phyloP scores from a whole-genome alignment of 75 land plant genomes.

The Gnetum montanum region DNA sequence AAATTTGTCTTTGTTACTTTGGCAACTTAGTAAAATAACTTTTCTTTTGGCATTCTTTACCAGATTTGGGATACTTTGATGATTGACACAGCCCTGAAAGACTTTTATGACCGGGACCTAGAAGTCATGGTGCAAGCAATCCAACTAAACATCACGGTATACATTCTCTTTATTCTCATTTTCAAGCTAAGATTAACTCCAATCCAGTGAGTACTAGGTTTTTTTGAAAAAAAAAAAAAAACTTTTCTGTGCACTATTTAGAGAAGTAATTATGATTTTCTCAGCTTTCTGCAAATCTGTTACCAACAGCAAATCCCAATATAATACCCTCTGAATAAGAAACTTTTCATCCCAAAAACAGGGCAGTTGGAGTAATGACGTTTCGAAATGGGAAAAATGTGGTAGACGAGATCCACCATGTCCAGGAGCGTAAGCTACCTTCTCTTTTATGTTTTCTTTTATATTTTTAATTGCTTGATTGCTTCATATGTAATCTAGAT shows the following conservation, averaged over 20 bases:
- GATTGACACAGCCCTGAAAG: conserved; percentile 27
- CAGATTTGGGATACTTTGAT: conserved; percentile 61
- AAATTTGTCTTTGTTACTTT: background rate
- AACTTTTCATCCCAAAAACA: background rate
- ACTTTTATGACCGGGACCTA: conserved; percentile 17
- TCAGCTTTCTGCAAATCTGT: background rate
- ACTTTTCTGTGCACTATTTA: background rate
- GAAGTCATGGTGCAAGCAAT: conserved; percentile 26
- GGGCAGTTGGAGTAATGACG: background rate
- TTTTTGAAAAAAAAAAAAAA: no score
- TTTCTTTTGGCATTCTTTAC: no score
- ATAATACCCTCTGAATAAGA: no score
- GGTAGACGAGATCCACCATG: background rate
- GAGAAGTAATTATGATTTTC: background rate
- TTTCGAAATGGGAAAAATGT: background rate
- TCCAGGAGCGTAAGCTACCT: conserved; percentile 1
- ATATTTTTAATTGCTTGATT: no score
- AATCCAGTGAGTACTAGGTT: no score
- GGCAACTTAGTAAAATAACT: no score
- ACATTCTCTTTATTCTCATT: background rate
- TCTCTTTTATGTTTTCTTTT: no score
- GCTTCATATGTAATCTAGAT: no score
- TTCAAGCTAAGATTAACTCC: no score
- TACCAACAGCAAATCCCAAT: background rate
- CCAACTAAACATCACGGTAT: conserved; percentile 34